Base-by-base conservation (phyloP, 2,329 filamentous ascomycete genomes). In the Lecanicillium sp. region DNA sequence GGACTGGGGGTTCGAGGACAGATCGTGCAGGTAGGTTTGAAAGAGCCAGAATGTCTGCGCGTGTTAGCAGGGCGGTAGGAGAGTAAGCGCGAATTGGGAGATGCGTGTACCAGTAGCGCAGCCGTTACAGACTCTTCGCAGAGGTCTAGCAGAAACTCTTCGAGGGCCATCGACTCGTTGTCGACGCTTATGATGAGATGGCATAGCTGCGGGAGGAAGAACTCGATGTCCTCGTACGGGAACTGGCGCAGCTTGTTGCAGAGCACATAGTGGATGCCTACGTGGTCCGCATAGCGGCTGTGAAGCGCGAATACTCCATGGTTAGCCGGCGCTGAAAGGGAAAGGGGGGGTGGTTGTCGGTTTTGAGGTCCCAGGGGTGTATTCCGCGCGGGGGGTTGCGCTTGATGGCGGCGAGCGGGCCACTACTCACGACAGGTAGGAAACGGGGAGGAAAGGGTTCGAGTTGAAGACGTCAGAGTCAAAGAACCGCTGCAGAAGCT, bases 391-490 rank as follows among this genome's bases (percentile, higher is more conserved):
- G 11, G 33, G 12, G 19, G 7, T 19, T 23, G 24, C 27, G 44
- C 21, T 19, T 15, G 24, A 3, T 17, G 29, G 26, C 6, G 33
- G 23, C 19, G 12, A 29, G 4, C 37, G 23, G 48, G 40, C 9
- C 27, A 3, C 14, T 54, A 74, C 84, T 79, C 75, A 91, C 87
- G 87, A 87, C 62, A 93, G 81, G 70, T 93, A 93, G 56, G 87
- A 88, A 65, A 93, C 87, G 53, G 87, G 86, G 67, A 93, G 83
- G 68, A 90, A 91, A 55, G 88, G 87, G 70, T 91, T 85, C 71
- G 87, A 84, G 74, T 90, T 91, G 78, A 93, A 93, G 75, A 93
- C 86, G 76, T 93, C 87, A 74, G 86, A 90, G 78, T 91, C 87
- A 74, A 93, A 83, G 80, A 91, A 90, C 70, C 87, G 83, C 76